These are phyloP conservation scores for Eimeria necatrix DNA, from an alignment of 169 alveolate species.

Conservation along the genomic window DNA sequence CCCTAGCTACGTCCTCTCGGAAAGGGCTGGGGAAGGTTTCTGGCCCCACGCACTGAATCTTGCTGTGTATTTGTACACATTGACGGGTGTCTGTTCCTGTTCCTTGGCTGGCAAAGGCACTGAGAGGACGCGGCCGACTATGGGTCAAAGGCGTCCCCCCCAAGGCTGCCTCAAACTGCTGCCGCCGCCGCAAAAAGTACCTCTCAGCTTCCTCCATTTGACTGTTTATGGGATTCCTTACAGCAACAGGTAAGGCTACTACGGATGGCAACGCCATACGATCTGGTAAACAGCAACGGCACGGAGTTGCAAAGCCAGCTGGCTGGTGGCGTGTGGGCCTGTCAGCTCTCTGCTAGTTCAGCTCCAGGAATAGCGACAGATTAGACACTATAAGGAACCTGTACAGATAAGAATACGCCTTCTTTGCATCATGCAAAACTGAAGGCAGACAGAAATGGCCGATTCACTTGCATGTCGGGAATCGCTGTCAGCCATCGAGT, in stretches of 20 bases:
- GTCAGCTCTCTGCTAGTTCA: no score
- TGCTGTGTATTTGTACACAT: not conserved
- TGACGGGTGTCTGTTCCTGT: not conserved
- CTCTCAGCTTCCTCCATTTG: constrained; percentile 47
- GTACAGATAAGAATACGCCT: no score
- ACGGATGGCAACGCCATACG: not conserved
- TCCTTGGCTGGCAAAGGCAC: not conserved
- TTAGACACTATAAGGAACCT: no score
- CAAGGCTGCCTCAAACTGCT: constrained; percentile 28
- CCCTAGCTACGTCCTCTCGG: constrained; percentile 23
- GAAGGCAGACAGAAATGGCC: no score
- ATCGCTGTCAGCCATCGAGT: no score
- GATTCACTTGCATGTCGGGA: no score
- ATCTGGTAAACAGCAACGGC: no score
- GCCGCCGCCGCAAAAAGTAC: constrained; percentile 37
- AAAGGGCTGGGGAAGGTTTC: constrained; percentile 41
- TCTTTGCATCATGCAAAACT: no score
- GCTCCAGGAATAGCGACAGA: no score
- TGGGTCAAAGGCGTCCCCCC: not conserved
- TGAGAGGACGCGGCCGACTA: constrained; percentile 5
- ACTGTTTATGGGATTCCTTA: not conserved
- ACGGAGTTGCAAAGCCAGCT: no score
- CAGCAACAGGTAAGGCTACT: not conserved
- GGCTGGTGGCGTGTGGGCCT: no score
- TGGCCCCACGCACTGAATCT: constrained; percentile 27